phyloP scores from a whole-genome alignment of 371 early-diverging fungal genomes.

The Mortierella sp. region DNA sequence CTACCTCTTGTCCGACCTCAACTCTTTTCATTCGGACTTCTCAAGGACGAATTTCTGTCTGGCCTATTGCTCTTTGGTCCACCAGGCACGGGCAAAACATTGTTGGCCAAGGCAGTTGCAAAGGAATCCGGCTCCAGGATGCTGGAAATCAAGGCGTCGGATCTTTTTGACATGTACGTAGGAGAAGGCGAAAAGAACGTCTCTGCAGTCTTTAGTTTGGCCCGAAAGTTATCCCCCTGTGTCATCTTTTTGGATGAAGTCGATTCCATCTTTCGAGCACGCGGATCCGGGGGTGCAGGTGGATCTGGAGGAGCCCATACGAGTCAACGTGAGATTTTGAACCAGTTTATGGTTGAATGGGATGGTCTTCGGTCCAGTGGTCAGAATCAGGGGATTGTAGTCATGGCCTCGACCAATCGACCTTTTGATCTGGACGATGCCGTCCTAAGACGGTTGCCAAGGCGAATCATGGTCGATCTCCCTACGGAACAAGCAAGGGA shows the following conservation, averaged over 20 bases:
- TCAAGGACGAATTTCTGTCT: constrained; percentile 78
- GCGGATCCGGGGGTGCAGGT: constrained; percentile 65
- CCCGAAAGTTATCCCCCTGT: constrained; percentile 94
- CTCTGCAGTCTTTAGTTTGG: constrained; percentile 94
- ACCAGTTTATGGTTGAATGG: constrained; percentile 98
- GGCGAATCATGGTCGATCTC: constrained; percentile 92
- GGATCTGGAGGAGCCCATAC: constrained; percentile 62
- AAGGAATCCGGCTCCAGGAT: constrained; percentile 95
- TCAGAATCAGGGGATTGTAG: constrained; percentile 81
- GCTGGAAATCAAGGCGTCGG: constrained; percentile 93
- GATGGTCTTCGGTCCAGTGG: constrained; percentile 83
- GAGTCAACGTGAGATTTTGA: constrained; percentile 89
- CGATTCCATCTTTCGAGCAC: constrained; percentile 92
- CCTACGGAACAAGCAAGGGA: constrained; percentile 87
- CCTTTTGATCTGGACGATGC: constrained; percentile 99
- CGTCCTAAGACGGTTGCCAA: constrained; percentile 95
- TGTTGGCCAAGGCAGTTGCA: constrained; percentile 97
- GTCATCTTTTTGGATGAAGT: constrained; percentile 99
- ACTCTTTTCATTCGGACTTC: constrained; percentile 80
- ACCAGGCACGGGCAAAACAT: constrained; percentile 98
- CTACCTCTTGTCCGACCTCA: constrained; percentile 87
- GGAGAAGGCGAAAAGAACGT: constrained; percentile 99
- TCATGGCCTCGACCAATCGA: constrained; percentile 97
- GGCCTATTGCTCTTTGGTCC: constrained; percentile 97
- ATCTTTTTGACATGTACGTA: constrained; percentile 96